Base-by-base conservation (phyloP, 371 early-diverging fungal species). In the Lichtheimia ornata region DNA sequence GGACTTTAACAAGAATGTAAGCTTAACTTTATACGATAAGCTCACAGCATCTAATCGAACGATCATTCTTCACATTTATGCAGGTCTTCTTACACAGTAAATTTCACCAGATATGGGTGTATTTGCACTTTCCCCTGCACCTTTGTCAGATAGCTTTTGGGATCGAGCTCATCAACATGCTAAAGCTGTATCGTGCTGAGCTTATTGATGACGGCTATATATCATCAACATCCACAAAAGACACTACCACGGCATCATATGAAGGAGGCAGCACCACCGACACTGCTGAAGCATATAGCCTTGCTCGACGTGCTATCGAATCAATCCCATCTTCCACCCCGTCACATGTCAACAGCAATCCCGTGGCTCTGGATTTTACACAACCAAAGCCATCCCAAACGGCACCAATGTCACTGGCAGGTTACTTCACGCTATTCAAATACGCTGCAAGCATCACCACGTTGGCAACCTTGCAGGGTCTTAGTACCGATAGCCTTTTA, bases 1-100 rank as follows among this genome's bases (percentile, higher is more conserved):
- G 63, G 81, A 80, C 40, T 80, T 80, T 42, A 77, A 70, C 63
- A 80, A 80, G 50, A 77, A 80, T 62, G 79, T 77, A 35, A 35
- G 35, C 11, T 35, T 11, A 9, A 35, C 9, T 2, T 35, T 1
- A 9, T 35, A 11, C 11, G 9, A 11, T 11, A 9, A 35, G 35
- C 35, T 35, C 35, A 35, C 35, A 35, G 6, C 1, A 35, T 35
- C 9, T 35, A 2, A 22, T 22, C 22, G 22, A 22, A 22, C 22
- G 22, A 22, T 22, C 22, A 22, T 22, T 22, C 22, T 22, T 22
- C 22, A 22, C 22, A 11, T 1, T 28, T 4, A 28, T 35, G 35
- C 35, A 47, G 47, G 47, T 47, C 7, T 47, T 47, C 17, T 47
- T 47, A 22, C 47, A 47, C 47, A 47, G 47, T 2, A 47, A 47